These are phyloP conservation scores for Monascus purpureus DNA, from an alignment of 495 filamentous ascomycete species.

Conservation along the genomic window DNA sequence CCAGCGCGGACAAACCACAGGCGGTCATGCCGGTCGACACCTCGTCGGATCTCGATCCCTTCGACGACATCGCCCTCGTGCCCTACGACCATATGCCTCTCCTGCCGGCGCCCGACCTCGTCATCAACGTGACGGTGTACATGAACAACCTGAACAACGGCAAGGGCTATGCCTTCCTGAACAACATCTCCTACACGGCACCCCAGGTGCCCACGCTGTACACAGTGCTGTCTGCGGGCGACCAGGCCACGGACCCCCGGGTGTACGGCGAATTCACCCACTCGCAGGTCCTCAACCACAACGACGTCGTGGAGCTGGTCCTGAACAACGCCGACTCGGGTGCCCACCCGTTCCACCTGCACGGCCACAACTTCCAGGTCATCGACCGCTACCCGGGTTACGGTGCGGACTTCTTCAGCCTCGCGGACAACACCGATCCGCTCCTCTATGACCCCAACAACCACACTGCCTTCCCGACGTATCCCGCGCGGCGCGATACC, in stretches of 20 bases:
- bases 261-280: constrained; percentile 69
- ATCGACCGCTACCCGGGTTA: constrained; percentile 35
- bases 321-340: constrained; percentile 67
- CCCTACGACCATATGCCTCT: constrained; percentile 31
- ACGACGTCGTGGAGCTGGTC: constrained; percentile 60
- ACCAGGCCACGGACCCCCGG: constrained; percentile 42
- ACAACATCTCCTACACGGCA: constrained; percentile 57
- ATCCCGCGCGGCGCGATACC: constrained; percentile 43
- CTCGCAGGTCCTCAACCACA: constrained; percentile 49
- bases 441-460: constrained; percentile 25
- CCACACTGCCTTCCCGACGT: constrained; percentile 17
- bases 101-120: constrained; percentile 14
- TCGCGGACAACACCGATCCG: constrained; percentile 6
- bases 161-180: constrained; percentile 52
- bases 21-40: constrained; percentile 35
- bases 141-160: constrained; percentile 35
- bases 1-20: constrained; percentile 36
- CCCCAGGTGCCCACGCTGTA: constrained; percentile 75
- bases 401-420: constrained; percentile 26
- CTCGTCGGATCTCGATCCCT: constrained; percentile 20
- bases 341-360: constrained; percentile 76
- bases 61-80: constrained; percentile 41
- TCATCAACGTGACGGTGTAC: constrained; percentile 19
- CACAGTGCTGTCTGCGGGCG: constrained; percentile 51
- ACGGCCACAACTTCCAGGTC: constrained; percentile 76